Base-by-base conservation (phyloP, 2,329 filamentous ascomycete species). In the Neobulgaria alba region DNA sequence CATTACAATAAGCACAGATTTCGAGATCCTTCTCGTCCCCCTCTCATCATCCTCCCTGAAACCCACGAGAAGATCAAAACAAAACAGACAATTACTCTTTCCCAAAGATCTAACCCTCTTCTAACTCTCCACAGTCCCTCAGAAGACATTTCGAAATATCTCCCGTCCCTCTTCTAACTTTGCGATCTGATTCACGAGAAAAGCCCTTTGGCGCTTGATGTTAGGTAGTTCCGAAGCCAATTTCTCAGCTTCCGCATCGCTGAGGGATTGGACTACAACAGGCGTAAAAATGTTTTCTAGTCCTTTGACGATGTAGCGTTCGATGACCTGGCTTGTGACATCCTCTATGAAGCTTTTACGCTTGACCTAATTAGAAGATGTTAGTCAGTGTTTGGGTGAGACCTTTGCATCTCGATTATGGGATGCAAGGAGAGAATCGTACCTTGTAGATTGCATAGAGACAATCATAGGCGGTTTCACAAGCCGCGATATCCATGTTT, bases 381-480 rank as follows among this genome's bases (percentile, higher is more conserved):
- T 39, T 39, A 36, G 12, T 10, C 16, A 15, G n/a, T 34, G n/a
- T 4, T 34, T 1, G 5, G 3, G 18, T 16, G 5, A 26, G 2
- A 9, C 23, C 23, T 26, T 26, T 7, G 23, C 7, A n/a, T n/a
- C n/a, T n/a, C n/a, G n/a, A n/a, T n/a, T n/a, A n/a, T n/a, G n/a
- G n/a, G 10, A 23, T 10, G 38, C 17, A 35, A n/a, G n/a, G 33
- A 35, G n/a, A 18, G 23, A 16, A 16, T 10, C 41, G 30, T n/a
- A 58, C 59, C 41, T 62, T 58, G 42, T 61, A 62, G 37, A 61
- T 60, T 0, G 59, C 52, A 18, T 56, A 45, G 2, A 60, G 39
- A 20, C 51, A 55, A 33, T 59, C 55, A 1, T 58, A 44, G 10
- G 54, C 57, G 17, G 59, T 58, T 36, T 59, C 53, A 31, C 53